These are phyloP conservation scores for Musa beccarii DNA, from an alignment of 176 grass and related monocot species.

Conservation along the genomic window DNA sequence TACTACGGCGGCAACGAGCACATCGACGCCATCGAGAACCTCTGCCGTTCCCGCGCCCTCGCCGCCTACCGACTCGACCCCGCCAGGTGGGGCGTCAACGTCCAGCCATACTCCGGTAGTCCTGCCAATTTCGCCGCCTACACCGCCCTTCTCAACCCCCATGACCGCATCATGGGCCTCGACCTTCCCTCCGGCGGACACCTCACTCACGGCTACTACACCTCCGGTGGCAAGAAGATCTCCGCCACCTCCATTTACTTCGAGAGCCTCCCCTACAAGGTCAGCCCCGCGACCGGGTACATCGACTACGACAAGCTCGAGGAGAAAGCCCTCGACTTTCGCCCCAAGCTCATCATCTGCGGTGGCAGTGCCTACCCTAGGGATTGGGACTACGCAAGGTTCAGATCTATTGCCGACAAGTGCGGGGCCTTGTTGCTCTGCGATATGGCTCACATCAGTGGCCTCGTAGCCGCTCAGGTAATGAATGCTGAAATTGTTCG, in stretches of 20 bases:
- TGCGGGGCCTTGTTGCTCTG: constrained; percentile 74
- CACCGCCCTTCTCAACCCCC: constrained; percentile 79
- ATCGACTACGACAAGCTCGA: constrained; percentile 89
- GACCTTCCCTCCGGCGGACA: constrained; percentile 77
- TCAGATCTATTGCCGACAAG: constrained; percentile 77
- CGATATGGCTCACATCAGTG: constrained; percentile 98
- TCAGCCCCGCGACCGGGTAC: constrained; percentile 46
- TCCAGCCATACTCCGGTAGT: constrained; percentile 93
- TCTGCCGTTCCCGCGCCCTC: constrained; percentile 75
- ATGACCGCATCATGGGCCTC: constrained; percentile 95
- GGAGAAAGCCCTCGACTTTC: constrained; percentile 95
- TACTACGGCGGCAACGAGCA: constrained; percentile 92
- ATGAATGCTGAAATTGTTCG: no score
- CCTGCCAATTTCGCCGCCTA: constrained; percentile 94
- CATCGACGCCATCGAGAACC: constrained; percentile 82
- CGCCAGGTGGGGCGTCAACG: constrained; percentile 75
- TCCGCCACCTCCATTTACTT: constrained; percentile 95
- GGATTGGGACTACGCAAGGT: constrained; percentile 82
- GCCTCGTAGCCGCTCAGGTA: constrained; percentile 78
- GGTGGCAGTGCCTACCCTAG: constrained; percentile 89
- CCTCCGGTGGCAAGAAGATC: constrained; percentile 79
- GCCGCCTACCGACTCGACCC: constrained; percentile 54
- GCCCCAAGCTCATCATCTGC: constrained; percentile 96
- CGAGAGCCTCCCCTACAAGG: constrained; percentile 86
- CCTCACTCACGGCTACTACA: constrained; percentile 87